Conservation (phyloP, 2,329 filamentous ascomycete species). For the Trichoderma cornu-damae region DNA sequence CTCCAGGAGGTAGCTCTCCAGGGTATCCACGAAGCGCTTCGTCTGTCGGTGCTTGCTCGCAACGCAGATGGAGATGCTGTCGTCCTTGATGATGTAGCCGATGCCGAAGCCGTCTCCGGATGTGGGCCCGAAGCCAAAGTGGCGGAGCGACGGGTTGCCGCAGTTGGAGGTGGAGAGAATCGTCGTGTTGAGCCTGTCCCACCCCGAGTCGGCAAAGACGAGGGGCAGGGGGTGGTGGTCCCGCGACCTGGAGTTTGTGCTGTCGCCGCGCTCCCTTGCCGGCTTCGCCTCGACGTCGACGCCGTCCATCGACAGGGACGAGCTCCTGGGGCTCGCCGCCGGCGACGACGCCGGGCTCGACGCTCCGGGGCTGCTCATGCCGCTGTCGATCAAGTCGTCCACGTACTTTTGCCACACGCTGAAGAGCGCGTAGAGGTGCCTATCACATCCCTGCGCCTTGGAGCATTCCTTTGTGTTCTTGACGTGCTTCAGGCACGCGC, state of each 20-base stretch:
- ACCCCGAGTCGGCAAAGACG: conserved; percentile 82
- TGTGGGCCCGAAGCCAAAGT: conserved; percentile 95
- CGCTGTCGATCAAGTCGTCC: conserved; percentile 58
- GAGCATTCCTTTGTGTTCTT: conserved; percentile 76
- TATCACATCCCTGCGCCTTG: conserved; percentile 84
- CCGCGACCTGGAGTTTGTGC: conserved; percentile 47
- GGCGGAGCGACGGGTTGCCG: conserved; percentile 87
- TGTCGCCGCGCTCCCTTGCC: conserved; percentile 48
- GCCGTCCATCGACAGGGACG: conserved; percentile 34
- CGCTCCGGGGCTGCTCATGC: conserved; percentile 55
- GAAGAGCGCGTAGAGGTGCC: conserved; percentile 89
- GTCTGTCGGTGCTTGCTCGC: conserved; percentile 94
- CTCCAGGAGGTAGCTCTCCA: conserved; percentile 88
- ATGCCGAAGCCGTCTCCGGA: conserved; percentile 94
- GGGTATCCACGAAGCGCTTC: conserved; percentile 77
- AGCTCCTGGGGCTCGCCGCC: conserved; percentile 31
- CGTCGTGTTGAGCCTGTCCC: conserved; percentile 93
- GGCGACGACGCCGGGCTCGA: conserved; percentile 53
- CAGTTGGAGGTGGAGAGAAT: conserved; percentile 98
- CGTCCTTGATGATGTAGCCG: conserved; percentile 91
- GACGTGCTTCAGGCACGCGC: conserved; percentile 78
- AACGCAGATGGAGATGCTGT: conserved; percentile 79
- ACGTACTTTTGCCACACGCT: conserved; percentile 90
- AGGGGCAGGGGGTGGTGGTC: conserved; percentile 58
- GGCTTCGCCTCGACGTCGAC: conserved; percentile 33